These are phyloP conservation scores for Trichosanthes truncata DNA, from an alignment of 306 rosid genomes.

Conservation along the genomic window DNA sequence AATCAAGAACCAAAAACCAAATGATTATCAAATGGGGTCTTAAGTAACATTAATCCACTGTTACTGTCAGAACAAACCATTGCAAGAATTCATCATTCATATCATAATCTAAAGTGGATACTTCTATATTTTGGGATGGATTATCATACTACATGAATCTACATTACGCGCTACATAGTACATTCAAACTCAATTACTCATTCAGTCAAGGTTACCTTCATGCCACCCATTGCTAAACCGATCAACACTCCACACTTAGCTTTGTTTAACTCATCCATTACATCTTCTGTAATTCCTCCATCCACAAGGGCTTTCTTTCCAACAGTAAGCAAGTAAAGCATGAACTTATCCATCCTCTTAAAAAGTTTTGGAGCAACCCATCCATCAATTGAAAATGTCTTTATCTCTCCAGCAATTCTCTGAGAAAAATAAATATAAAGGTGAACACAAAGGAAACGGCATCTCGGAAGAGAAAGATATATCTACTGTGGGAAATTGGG, in stretches of 20 bases:
- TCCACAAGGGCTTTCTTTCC: slow-evolving; percentile 88
- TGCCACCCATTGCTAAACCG: slow-evolving; percentile 95
- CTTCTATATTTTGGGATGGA: neutral
- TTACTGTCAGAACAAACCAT: neutral
- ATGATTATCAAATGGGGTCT: neutral
- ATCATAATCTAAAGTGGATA: neutral
- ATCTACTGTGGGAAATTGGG: slow-evolving; percentile 75
- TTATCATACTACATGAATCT: neutral
- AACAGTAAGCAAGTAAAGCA: slow-evolving; percentile 89
- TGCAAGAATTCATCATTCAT: neutral
- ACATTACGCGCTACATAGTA: neutral
- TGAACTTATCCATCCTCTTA: slow-evolving; percentile 90
- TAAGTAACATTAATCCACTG: neutral
- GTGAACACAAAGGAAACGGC: slow-evolving; percentile 28
- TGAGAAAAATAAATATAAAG: too few species aligned
- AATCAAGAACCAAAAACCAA: neutral
- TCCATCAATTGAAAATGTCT: slow-evolving; percentile 80
- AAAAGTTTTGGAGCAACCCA: slow-evolving; percentile 85
- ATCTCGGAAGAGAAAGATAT: slow-evolving; percentile 14
- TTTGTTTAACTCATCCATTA: slow-evolving; percentile 64
- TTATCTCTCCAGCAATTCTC: slow-evolving; percentile 93
- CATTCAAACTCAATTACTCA: neutral
- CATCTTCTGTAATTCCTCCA: slow-evolving; percentile 77
- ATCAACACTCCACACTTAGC: slow-evolving; percentile 86
- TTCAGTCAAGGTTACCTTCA: slow-evolving; percentile 49